Conservation (phyloP, 805 yeast species). For the Kuraishia borneana region DNA sequence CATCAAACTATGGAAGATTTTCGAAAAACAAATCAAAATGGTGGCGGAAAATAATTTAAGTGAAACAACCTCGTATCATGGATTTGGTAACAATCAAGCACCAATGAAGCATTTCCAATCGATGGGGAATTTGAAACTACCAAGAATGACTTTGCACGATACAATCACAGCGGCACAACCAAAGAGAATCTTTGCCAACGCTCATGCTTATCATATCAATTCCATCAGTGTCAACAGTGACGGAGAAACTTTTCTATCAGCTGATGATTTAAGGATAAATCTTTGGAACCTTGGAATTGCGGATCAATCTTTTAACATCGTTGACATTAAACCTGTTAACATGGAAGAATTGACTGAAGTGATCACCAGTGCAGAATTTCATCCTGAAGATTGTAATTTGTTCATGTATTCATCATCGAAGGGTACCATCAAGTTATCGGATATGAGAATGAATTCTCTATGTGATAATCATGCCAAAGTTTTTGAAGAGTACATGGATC, state of each 20-base stretch:
- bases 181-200: constrained; percentile 82
- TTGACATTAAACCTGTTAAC: constrained; percentile 93
- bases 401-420: constrained; percentile 94
- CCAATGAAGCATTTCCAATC: constrained; percentile 14
- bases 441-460: constrained; percentile 90
- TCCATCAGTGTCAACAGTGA: constrained; percentile 91
- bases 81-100: constrained; percentile 1
- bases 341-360: constrained; percentile 99
- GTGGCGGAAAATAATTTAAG: constrained; percentile 84
- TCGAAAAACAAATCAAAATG: constrained; percentile 82
- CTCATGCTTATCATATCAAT: constrained; percentile 97
- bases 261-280: constrained; percentile 92
- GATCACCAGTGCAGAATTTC: constrained; percentile 93
- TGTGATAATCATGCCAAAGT: constrained; percentile 84
- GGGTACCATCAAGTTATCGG: constrained; percentile 91
- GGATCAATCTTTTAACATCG: constrained; percentile 92
- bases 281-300: constrained; percentile 92
- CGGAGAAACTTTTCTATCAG: constrained; percentile 86
- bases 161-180: constrained; percentile 94
- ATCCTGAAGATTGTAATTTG: constrained; percentile 82
- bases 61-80: constrained; percentile 20
- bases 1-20: constrained; percentile 94
- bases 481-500: constrained; percentile 90
- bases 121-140: constrained; percentile 51
- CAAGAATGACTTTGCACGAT: constrained; percentile 87